Base-by-base conservation (phyloP, 352 stramenopile genomes). In the Pilasporangium apinafurcum region DNA sequence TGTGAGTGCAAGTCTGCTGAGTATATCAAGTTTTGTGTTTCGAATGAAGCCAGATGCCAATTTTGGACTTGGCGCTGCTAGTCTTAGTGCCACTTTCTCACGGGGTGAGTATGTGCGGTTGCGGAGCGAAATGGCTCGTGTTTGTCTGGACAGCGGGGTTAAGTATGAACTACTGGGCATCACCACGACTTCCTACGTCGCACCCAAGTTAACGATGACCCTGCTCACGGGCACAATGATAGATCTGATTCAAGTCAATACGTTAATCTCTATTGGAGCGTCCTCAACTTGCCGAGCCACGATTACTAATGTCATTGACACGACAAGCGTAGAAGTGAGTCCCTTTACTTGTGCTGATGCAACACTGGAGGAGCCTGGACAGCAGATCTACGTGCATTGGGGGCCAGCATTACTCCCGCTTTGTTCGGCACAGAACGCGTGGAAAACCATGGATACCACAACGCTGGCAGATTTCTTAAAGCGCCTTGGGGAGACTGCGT, bases 371-470 rank as follows among this genome's bases (percentile, higher is more conserved):
- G 37, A 38, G 0, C 8, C 54, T 0, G 39, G 47, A 8, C 54
- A 70, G 0, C 30, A 40, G 9, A 50, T 93, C 20, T 61, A 59
- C 37, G 40, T 91, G 0, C 76, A 88, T 47, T 83, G 70, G 37
- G 82, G 82, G 0, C 77, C 82, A 4, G 75, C 75, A 0, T 44
- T 87, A 41, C 41, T 94, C 1, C 79, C 82, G 4, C 48, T 93
- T 5, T 93, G 82, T 24, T 35, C 55, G 2, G 37, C 34, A 0
- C 32, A 43, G 1, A 64, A 91, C 30, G 64, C 79, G 1, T 92
- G 78, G 81, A 54, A 39, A 8, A 30, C 40, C 1, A 57, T 86
- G 38, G 55, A 63, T n/a, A 10, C 65, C 0, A 41, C 42, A 0
- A 27, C 42, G 17, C 52, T 83, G 8, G 22, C 55, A 1, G 9